These are phyloP conservation scores for Boletus edulis DNA, from an alignment of 768 basidiomycete species.

Conservation along the genomic window DNA sequence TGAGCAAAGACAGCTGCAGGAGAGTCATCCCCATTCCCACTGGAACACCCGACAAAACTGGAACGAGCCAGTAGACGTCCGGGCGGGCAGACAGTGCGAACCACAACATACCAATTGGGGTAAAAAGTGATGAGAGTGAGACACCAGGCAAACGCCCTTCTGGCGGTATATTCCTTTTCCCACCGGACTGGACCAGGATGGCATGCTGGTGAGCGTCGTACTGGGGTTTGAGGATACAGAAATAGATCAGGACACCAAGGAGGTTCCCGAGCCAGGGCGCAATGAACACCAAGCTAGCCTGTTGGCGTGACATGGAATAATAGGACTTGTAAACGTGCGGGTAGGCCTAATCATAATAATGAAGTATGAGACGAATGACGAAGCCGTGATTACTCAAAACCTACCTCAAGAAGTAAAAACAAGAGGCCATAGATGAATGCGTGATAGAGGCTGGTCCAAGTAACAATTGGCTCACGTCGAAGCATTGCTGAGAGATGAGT, in stretches of 20 bases:
- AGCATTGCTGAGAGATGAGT: conserved; percentile 15
- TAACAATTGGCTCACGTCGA: conserved; percentile 22
- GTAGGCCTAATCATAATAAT: conserved; percentile 9
- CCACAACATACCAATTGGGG: conserved; percentile 27
- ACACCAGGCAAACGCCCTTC: conserved; percentile 23
- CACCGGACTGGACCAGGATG: conserved; percentile 14
- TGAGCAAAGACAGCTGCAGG: conserved; percentile 23
- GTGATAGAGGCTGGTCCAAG: conserved; percentile 24
- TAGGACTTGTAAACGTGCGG: conserved; percentile 19
- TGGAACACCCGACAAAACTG: conserved; percentile 24
- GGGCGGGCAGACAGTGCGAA: conserved; percentile 22
- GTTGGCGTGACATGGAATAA: conserved; percentile 21
- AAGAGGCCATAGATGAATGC: conserved; percentile 25
- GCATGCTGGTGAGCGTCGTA: conserved; percentile 17
- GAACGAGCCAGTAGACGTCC: conserved; percentile 19
- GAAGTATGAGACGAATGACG: neutral
- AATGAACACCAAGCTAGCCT: conserved; percentile 21
- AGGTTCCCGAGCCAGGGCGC: conserved; percentile 24
- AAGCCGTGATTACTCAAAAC: neutral
- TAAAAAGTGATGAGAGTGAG: conserved; percentile 18
- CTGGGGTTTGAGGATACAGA: conserved; percentile 19
- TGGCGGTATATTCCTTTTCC: conserved; percentile 16
- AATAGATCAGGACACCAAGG: conserved; percentile 23
- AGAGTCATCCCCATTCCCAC: conserved; percentile 29
- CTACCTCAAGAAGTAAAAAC: conserved; percentile 25